Evolutionary conservation across 2,329 filamentous ascomycete species (phyloP).

Genomic region (Stagonosporopsis cucurbitacearum): DNA sequence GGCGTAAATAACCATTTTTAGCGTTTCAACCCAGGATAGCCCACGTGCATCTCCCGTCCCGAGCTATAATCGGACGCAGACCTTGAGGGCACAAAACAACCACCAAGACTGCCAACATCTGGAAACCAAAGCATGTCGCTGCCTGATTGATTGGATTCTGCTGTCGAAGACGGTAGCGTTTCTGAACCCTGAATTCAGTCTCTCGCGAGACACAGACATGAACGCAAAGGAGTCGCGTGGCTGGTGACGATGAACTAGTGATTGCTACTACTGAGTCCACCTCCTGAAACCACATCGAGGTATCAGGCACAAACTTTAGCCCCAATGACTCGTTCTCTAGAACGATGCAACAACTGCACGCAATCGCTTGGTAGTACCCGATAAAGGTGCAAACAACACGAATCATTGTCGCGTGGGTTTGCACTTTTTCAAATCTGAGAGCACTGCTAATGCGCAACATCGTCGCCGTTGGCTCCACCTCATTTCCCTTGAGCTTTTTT

Average conservation of each 20-base stretch:
- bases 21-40: conserved; percentile 51
- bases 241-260: conserved; percentile 32
- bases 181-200: conserved; percentile 54
- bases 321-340: conserved; percentile 27
- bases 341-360: neutral
- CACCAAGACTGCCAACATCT: conserved; percentile 49
- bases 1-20: conserved; percentile 45
- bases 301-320: conserved; percentile 23
- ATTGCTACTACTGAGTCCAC: conserved; percentile 26
- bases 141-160: conserved; percentile 50
- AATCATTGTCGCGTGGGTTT: neutral
- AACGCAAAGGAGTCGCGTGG: conserved; percentile 44
- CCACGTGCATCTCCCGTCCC: conserved; percentile 50
- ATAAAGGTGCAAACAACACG: neutral
- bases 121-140: conserved; percentile 48
- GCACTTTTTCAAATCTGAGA: neutral
- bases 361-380: conserved; percentile 7
- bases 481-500: conserved; percentile 14
- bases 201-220: conserved; percentile 51
- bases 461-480: conserved; percentile 14
- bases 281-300: conserved; percentile 33
- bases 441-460: conserved; percentile 15
- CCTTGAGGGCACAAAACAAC: conserved; percentile 41
- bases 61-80: conserved; percentile 52
- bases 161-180: conserved; percentile 50